phyloP scores from a whole-genome alignment of 306 rosid genomes.

The Vigna trinervia region DNA sequence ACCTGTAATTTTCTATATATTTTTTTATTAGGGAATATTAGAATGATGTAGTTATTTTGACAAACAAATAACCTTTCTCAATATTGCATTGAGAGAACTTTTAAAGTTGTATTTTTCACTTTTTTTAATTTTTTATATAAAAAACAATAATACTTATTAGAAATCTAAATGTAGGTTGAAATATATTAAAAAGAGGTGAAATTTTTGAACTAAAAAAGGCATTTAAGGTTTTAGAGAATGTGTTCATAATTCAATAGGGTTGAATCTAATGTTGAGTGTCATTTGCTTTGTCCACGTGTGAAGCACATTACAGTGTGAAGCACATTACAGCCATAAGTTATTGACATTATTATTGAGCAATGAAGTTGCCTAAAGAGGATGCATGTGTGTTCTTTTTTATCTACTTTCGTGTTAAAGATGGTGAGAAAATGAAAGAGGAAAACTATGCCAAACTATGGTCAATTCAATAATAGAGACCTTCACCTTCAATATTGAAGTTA shows the following conservation, averaged over 20 bases:
- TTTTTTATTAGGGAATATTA: too few relatives aligned
- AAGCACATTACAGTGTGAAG: not conserved
- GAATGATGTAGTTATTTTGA: not conserved
- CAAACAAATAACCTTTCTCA: not conserved
- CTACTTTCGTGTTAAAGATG: conserved; percentile 54
- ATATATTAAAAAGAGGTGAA: too few relatives aligned
- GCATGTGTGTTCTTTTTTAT: conserved; percentile 13
- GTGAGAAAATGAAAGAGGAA: conserved; percentile 52
- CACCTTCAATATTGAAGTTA: conserved; percentile 50
- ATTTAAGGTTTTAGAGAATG: too few relatives aligned
- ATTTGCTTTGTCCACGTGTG: conserved; percentile 3
- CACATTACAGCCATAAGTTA: not conserved
- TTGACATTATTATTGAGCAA: not conserved
- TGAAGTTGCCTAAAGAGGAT: conserved; percentile 8
- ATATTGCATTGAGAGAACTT: not conserved
- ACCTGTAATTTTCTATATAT: too few relatives aligned
- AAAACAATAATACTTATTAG: too few relatives aligned
- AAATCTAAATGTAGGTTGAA: too few relatives aligned
- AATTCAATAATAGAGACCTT: conserved; percentile 38
- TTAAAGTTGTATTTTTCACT: not conserved
- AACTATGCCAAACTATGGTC: conserved; percentile 53
- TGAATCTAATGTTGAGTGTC: not conserved
- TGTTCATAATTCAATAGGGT: too few relatives aligned
- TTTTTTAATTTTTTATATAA: too few relatives aligned
- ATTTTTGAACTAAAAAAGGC: too few relatives aligned